Base-by-base conservation (phyloP, 2,329 filamentous ascomycete genomes). In the Biscogniauxia sp. region DNA sequence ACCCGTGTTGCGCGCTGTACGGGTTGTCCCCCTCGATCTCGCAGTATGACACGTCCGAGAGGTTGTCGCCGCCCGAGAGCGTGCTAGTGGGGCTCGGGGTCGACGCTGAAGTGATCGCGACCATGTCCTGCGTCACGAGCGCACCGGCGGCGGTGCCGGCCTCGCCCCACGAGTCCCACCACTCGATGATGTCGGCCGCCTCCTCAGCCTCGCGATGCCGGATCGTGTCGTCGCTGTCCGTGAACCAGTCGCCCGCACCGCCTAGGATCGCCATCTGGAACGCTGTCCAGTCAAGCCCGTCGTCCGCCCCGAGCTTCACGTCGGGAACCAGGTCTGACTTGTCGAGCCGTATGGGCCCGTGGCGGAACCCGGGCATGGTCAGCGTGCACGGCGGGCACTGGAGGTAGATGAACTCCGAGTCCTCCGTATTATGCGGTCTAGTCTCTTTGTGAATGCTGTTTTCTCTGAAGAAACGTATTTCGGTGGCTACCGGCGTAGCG, bases 201-300 rank as follows among this genome's bases (percentile, higher is more conserved):
- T 84, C 81, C 58, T 83, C 81, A 5, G 77, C 77, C 51, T 81
- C 76, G 9, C 66, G 68, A 11, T 67, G 72, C 5, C 72, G 74
- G 13, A 77, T 72, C 53, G 74, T 77, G 66, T 79, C 77, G 54
- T 76, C 74, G 19, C 75, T 73, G 55, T 82, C 82, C 19, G 74
- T 74, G 56, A 79, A 76, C 52, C 83, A 76, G 64, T 84, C 83
- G 28, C 81, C 82, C 1, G 82, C 81, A 5, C 82, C 83, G 51
- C 85, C 84, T 0, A 84, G 74, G 55, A 88, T 86, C 17, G 86
- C 85, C 80, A 87, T 86, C 72, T 88, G 85, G 69, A 87, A 88
- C 3, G 85, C 84, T 5, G 82, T 85, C 85, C 85, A 88, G 75
- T 88, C 85, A 3, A 88, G 72, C 8, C 77, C 80, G 54, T 82